Percentiles rank a stretch among this genome's conserved stretches.
phyloP scores from a whole-genome alignment of 257 asterid genomes.

The Lithospermum erythrorhizon region DNA sequence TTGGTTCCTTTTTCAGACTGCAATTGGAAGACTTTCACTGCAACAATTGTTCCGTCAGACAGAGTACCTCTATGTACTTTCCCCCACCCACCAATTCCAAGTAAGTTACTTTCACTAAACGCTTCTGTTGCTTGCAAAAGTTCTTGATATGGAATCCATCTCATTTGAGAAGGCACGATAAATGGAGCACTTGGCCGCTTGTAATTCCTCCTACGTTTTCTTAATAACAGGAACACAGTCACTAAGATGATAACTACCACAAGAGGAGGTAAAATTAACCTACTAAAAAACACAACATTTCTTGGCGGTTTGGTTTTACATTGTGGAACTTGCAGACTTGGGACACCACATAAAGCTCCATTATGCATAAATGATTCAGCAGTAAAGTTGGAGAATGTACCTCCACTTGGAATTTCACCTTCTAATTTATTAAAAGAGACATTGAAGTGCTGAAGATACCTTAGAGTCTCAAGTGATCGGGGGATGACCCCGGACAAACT shows the following conservation, averaged over 20 bases:
- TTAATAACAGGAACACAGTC: not conserved
- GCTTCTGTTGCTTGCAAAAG: slow-evolving; percentile 27
- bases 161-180: slow-evolving; percentile 11
- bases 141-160: slow-evolving; percentile 28
- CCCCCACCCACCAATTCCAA: slow-evolving; percentile 15
- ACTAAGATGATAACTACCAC: not conserved
- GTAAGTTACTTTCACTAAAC: slow-evolving; percentile 24
- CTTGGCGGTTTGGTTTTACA: slow-evolving; percentile 10
- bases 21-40: slow-evolving; percentile 31
- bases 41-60: slow-evolving; percentile 22
- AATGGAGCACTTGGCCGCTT: not conserved
- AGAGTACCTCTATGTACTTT: slow-evolving; percentile 20
- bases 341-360: slow-evolving; percentile 28
- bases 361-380: slow-evolving; percentile 28
- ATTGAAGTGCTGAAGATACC: slow-evolving; percentile 3
- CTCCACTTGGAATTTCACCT: slow-evolving; percentile 10
- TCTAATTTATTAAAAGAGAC: slow-evolving; percentile 9
- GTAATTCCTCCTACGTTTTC: not conserved
- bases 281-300: not conserved
- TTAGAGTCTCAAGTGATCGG: slow-evolving; percentile 6
- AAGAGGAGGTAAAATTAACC: not conserved
- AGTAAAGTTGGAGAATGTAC: slow-evolving; percentile 4
- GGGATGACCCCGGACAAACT: slow-evolving; percentile 11
- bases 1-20: too few relatives aligned
- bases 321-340: slow-evolving; percentile 21